phyloP scores from a whole-genome alignment of 768 basidiomycete species.

The Porpolomopsis calyptriformis region DNA sequence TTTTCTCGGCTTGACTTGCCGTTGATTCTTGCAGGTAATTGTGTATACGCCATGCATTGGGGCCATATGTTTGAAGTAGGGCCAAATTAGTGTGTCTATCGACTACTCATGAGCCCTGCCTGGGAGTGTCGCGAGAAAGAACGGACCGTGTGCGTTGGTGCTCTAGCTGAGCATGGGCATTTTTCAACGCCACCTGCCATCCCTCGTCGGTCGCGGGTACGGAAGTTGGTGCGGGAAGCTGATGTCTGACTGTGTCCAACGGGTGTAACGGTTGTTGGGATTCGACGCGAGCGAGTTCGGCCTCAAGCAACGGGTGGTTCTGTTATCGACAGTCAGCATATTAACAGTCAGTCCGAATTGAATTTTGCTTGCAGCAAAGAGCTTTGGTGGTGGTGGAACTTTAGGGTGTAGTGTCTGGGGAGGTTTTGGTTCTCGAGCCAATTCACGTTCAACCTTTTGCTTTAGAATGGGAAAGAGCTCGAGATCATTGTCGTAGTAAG shows the following conservation, averaged over 20 bases:
- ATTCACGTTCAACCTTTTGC: slow-evolving; percentile 67
- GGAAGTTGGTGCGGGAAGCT: slow-evolving; percentile 56
- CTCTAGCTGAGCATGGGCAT: slow-evolving; percentile 75
- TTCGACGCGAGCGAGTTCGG: slow-evolving; percentile 68
- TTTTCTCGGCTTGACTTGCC: slow-evolving; percentile 57
- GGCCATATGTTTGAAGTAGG: slow-evolving; percentile 74
- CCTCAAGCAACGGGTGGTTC: slow-evolving; percentile 60
- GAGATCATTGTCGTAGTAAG: slow-evolving; percentile 91
- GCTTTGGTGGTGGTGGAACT: slow-evolving; percentile 51
- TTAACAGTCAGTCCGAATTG: neutral
- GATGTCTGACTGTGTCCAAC: slow-evolving; percentile 64
- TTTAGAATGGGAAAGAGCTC: slow-evolving; percentile 61
- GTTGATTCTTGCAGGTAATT: slow-evolving; percentile 81
- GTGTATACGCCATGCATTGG: slow-evolving; percentile 86
- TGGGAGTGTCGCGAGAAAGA: neutral
- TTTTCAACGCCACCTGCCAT: slow-evolving; percentile 65
- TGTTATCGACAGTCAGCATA: slow-evolving; percentile 18
- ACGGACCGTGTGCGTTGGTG: slow-evolving; percentile 72
- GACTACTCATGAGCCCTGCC: slow-evolving; percentile 9
- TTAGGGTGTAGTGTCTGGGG: slow-evolving; percentile 55
- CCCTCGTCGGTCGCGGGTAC: slow-evolving; percentile 59
- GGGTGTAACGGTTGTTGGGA: slow-evolving; percentile 51
- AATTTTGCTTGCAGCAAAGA: slow-evolving; percentile 59
- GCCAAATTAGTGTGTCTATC: slow-evolving; percentile 72
- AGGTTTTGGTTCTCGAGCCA: slow-evolving; percentile 59